These are phyloP conservation scores for Termitomyces sp. DNA, from an alignment of 768 basidiomycete species.

Conservation along the genomic window DNA sequence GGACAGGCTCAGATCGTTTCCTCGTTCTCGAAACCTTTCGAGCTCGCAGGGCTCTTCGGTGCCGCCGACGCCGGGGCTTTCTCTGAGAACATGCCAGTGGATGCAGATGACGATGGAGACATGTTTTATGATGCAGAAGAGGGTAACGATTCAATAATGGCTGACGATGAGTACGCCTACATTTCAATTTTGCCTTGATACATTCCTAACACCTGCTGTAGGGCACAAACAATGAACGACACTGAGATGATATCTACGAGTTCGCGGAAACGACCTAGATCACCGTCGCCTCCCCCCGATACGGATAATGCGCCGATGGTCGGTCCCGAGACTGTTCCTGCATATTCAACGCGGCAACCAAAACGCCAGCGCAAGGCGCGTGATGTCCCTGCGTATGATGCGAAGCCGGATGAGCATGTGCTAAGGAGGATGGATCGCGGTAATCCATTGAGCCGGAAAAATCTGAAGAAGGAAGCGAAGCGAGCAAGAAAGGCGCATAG, in stretches of 20 bases:
- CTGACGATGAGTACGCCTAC: slow-evolving; percentile 33
- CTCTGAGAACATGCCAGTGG: slow-evolving; percentile 37
- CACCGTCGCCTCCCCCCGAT: slow-evolving; percentile 24
- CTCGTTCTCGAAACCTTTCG: slow-evolving; percentile 74
- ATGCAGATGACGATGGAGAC: slow-evolving; percentile 42
- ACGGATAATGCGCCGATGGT: slow-evolving; percentile 11
- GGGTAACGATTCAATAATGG: slow-evolving; percentile 28
- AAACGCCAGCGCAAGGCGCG: slow-evolving; percentile 61
- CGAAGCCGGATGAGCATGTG: slow-evolving; percentile 43
- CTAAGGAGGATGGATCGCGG: slow-evolving; percentile 42
- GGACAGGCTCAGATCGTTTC: slow-evolving; percentile 79
- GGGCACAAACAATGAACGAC: slow-evolving; percentile 33
- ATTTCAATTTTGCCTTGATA: background rate
- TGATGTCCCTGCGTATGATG: slow-evolving; percentile 51
- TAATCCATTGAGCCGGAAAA: slow-evolving; percentile 54
- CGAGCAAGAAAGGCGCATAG: slow-evolving; percentile 51
- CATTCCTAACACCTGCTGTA: slow-evolving; percentile 5
- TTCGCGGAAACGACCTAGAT: slow-evolving; percentile 36
- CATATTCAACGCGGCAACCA: slow-evolving; percentile 37
- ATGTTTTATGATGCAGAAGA: slow-evolving; percentile 41
- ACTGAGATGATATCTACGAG: slow-evolving; percentile 25
- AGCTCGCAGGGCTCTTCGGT: slow-evolving; percentile 75
- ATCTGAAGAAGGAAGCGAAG: slow-evolving; percentile 65
- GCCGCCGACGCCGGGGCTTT: slow-evolving; percentile 82
- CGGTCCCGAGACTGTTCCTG: slow-evolving; percentile 14